Percentiles rank a stretch among this genome's conserved stretches.
Evolutionary conservation across 352 stramenopile genomes (phyloP).

Genomic region (Phytopythium chamaehyphon): DNA sequence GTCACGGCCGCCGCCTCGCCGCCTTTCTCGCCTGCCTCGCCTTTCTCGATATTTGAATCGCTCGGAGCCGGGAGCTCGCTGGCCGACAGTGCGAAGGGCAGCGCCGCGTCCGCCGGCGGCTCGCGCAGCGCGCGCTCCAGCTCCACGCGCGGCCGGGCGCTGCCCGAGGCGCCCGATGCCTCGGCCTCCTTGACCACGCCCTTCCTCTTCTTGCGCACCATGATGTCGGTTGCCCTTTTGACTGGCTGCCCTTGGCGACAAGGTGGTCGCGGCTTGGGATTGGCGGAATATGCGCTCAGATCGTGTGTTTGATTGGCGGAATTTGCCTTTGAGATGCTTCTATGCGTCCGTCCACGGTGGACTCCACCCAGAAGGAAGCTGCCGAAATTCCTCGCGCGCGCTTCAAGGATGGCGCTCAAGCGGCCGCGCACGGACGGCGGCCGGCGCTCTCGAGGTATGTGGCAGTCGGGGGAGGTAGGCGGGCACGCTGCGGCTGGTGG

Average conservation of each 20-base stretch:
- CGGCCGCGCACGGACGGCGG: neutral
- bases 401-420: conserved; percentile 3
- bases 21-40: too few relatives aligned
- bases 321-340: too few relatives aligned
- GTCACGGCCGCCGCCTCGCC: too few relatives aligned
- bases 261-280: too few relatives aligned
- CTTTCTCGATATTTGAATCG: too few relatives aligned
- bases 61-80: conserved; percentile 16
- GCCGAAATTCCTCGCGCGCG: too few relatives aligned
- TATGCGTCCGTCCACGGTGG: too few relatives aligned
- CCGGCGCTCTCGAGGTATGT: conserved; percentile 3
- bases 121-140: conserved; percentile 22
- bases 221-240: conserved; percentile 11
- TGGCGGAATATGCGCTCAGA: too few relatives aligned
- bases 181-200: conserved; percentile 57
- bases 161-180: conserved; percentile 10
- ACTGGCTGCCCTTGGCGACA: too few relatives aligned
- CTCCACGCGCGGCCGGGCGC: conserved; percentile 23
- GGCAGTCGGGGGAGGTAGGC: neutral
- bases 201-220: conserved; percentile 84
- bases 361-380: too few relatives aligned
- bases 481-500: too few relatives aligned
- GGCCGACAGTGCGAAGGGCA: conserved; percentile 28
- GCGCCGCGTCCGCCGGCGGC: conserved; percentile 25
- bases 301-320: too few relatives aligned